Percentiles rank a stretch among this genome's conserved stretches.
Evolutionary conservation across 768 basidiomycete genomes (phyloP).

Genomic region (Amanita polypyramis): DNA sequence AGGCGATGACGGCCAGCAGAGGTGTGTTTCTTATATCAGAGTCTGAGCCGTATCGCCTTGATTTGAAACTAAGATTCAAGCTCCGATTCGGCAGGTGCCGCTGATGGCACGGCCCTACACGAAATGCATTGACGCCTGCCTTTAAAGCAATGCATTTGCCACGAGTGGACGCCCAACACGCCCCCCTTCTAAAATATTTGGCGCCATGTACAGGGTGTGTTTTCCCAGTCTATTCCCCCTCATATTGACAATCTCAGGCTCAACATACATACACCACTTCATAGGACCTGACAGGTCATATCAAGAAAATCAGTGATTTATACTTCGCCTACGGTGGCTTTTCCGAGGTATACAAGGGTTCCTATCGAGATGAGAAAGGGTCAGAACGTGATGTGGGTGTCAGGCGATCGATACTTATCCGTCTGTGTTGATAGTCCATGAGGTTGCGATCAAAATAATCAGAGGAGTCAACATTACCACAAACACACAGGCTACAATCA

Average conservation of each 20-base stretch:
- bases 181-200: conserved; percentile 43
- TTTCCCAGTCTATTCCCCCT: neutral
- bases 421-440: conserved; percentile 2
- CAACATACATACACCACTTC: conserved; percentile 29
- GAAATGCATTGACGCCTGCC: neutral
- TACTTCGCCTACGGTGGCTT: conserved; percentile 46
- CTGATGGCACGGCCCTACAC: no score
- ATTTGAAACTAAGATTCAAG: neutral
- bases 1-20: neutral
- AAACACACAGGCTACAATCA: conserved; percentile 39
- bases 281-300: conserved; percentile 47
- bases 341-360: conserved; percentile 52
- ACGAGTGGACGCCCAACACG: conserved; percentile 29
- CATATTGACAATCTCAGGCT: no score
- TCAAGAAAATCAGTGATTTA: conserved; percentile 33
- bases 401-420: neutral
- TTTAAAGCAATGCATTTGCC: conserved; percentile 4
- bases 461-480: conserved; percentile 28
- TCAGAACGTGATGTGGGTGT: conserved; percentile 23
- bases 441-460: conserved; percentile 52
- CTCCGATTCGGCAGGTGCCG: conserved; percentile 2
- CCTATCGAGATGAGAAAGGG: conserved; percentile 38
- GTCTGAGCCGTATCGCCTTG: conserved; percentile 1
- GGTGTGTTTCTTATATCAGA: conserved; percentile 1
- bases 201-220: conserved; percentile 36